Percentiles rank a stretch among this genome's conserved stretches.
phyloP scores from a whole-genome alignment of 2,329 filamentous ascomycete species.

The Trichoderma koningiopsis region DNA sequence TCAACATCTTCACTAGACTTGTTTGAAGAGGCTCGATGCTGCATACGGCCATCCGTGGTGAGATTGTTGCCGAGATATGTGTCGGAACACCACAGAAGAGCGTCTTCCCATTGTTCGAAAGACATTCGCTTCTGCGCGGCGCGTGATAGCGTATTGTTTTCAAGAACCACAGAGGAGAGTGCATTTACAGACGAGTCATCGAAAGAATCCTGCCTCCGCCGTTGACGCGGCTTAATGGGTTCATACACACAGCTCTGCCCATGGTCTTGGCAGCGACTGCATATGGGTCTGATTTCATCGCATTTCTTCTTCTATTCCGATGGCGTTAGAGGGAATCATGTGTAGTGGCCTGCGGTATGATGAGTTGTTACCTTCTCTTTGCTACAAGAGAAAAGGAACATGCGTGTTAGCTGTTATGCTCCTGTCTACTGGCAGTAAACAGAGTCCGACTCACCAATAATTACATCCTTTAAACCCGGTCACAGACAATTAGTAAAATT shows the following conservation, averaged over 20 bases:
- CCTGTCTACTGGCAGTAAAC: neutral
- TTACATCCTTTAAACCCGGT: conserved; percentile 48
- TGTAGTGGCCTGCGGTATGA: conserved; percentile 2
- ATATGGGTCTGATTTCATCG: conserved; percentile 54
- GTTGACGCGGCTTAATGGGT: conserved; percentile 45
- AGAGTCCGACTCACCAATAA: conserved; percentile 48
- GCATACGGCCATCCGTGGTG: neutral
- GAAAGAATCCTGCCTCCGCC: conserved; percentile 39
- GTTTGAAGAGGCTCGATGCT: neutral
- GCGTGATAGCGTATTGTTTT: conserved; percentile 3
- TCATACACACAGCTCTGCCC: conserved; percentile 55
- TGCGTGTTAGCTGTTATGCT: conserved; percentile 21
- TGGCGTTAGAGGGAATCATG: conserved; percentile 23
- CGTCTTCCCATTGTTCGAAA: conserved; percentile 12
- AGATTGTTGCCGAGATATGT: neutral
- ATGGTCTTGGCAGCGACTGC: conserved; percentile 54
- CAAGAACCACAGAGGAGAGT: neutral
- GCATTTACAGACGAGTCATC: neutral
- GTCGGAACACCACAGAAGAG: conserved; percentile 15
- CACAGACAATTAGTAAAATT: neutral
- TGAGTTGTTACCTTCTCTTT: conserved; percentile 54
- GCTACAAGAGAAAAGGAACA: conserved; percentile 36
- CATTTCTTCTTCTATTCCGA: conserved; percentile 58
- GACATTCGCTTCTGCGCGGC: conserved; percentile 3
- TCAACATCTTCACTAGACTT: neutral